Evolutionary conservation across 1,284 basidiomycete species (phyloP).

Genomic region (Chalciporus sp.): DNA sequence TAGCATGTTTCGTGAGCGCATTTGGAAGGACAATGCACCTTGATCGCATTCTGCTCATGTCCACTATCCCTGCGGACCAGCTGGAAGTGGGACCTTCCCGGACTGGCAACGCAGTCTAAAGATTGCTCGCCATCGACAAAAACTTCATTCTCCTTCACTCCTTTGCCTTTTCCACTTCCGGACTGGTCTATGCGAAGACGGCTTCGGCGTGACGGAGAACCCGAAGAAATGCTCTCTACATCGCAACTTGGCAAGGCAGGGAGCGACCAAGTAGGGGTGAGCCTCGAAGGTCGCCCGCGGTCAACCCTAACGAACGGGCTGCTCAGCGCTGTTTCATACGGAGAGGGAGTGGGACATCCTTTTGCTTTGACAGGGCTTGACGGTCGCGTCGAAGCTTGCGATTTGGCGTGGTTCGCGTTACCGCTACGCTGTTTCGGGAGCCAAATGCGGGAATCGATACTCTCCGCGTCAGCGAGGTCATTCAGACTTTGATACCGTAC

Average conservation of each 20-base stretch:
- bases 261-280: constrained; percentile 25
- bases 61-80: constrained; percentile 18
- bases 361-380: constrained; percentile 22
- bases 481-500: constrained; percentile 26
- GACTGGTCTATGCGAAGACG: not conserved
- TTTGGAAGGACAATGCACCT: constrained; percentile 23
- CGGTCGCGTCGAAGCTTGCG: constrained; percentile 20
- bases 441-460: constrained; percentile 33
- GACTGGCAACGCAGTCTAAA: not conserved
- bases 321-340: not conserved
- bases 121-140: constrained; percentile 1
- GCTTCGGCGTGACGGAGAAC: not conserved
- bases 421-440: constrained; percentile 28
- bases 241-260: constrained; percentile 16
- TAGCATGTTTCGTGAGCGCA: constrained; percentile 26
- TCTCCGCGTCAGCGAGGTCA: constrained; percentile 16
- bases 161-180: constrained; percentile 4
- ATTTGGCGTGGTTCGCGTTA: constrained; percentile 31
- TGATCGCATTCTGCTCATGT: constrained; percentile 17
- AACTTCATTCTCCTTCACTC: constrained; percentile 1
- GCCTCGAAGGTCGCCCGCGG: constrained; percentile 25
- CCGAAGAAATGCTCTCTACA: constrained; percentile 1
- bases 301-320: constrained; percentile 20
- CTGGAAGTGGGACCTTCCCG: constrained; percentile 30
- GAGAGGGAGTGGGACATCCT: not conserved